These are phyloP conservation scores for Colletotrichum kahawae DNA, from an alignment of 2,329 filamentous ascomycete species.

Conservation along the genomic window DNA sequence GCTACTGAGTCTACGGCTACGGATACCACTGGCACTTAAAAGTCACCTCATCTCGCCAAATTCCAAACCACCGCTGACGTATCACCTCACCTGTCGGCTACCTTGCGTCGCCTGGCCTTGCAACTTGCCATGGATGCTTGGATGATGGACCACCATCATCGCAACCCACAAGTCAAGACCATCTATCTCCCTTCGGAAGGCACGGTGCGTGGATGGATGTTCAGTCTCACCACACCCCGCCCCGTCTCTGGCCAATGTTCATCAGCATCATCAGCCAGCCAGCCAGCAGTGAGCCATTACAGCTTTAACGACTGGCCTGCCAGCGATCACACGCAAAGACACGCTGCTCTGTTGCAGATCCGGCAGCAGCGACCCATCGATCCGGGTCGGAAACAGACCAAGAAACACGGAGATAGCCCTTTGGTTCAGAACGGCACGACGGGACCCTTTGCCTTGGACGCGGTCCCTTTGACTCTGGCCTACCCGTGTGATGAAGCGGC, in stretches of 20 bases:
- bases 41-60: slow-evolving; percentile 11
- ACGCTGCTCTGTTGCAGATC: slow-evolving; percentile 12
- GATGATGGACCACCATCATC: neutral
- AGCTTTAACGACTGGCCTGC: neutral
- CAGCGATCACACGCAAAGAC: slow-evolving; percentile 6
- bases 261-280: neutral
- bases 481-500: neutral
- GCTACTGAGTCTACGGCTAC: neutral
- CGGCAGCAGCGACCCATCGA: slow-evolving; percentile 11
- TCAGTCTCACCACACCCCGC: slow-evolving; percentile 4
- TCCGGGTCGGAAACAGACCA: slow-evolving; percentile 2
- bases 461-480: neutral
- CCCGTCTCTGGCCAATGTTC: neutral
- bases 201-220: neutral
- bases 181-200: neutral
- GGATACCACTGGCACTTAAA: neutral
- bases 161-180: neutral
- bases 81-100: neutral
- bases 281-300: neutral
- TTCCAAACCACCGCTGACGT: slow-evolving; percentile 10
- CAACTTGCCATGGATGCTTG: neutral
- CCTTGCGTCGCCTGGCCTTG: neutral
- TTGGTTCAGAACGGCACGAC: neutral
- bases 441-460: neutral
- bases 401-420: neutral